A percentile compares a stretch with the other conserved stretches of the same genome.
Evolutionary conservation across 129 eudicot species (phyloP).

Genomic region (Arctium lappa): DNA sequence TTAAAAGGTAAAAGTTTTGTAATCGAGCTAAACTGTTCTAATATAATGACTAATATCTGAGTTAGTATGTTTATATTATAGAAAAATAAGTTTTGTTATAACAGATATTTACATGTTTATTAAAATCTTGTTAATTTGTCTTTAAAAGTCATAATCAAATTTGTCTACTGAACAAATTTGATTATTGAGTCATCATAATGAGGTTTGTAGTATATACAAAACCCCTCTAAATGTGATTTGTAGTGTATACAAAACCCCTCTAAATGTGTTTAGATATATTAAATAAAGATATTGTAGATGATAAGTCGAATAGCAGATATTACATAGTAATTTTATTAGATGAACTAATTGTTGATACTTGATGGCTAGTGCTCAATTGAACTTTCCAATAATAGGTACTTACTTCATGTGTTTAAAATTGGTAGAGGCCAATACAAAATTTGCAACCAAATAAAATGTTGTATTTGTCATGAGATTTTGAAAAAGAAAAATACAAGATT

Average conservation of each 20-base stretch:
- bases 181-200: neutral
- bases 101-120: neutral
- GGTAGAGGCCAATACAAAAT: neutral
- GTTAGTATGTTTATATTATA: neutral
- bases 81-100: neutral
- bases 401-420: neutral
- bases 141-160: neutral
- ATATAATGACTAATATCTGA: neutral
- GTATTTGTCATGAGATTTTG: neutral
- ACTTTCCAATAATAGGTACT: neutral
- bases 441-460: neutral
- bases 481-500: neutral
- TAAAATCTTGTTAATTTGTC: neutral
- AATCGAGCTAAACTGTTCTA: neutral
- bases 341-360: neutral
- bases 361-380: neutral
- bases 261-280: neutral
- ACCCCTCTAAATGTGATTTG: neutral
- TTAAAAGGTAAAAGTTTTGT: too few species aligned
- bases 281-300: neutral
- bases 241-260: neutral
- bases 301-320: neutral
- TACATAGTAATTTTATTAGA: neutral
- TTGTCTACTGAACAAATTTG: neutral
- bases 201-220: neutral